These are phyloP conservation scores for Isoetes taiwanensis DNA, from an alignment of 75 land plant genomes.

Conservation along the genomic window DNA sequence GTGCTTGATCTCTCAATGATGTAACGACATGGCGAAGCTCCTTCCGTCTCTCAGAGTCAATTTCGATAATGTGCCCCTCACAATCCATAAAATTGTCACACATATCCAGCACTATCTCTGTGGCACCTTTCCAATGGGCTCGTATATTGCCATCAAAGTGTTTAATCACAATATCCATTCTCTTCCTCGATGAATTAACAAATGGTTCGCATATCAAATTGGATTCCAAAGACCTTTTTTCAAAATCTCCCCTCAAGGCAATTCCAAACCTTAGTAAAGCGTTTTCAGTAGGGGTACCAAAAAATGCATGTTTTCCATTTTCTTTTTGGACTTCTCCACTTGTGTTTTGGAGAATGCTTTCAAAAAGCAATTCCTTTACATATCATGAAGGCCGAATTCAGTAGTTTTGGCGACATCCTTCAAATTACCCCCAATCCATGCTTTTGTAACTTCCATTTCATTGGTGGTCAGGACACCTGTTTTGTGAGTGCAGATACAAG, in stretches of 20 bases:
- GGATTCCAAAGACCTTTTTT: no score
- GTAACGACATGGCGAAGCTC: slow-evolving; percentile 4
- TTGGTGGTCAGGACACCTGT: slow-evolving; percentile 93
- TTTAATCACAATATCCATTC: slow-evolving; percentile 63
- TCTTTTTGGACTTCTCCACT: slow-evolving; percentile 60
- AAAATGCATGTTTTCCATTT: slow-evolving; percentile 34
- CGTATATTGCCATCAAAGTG: slow-evolving; percentile 41
- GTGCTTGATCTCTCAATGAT: background rate
- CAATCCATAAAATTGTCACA: slow-evolving; percentile 56
- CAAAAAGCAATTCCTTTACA: slow-evolving; percentile 29
- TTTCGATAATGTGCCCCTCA: slow-evolving; percentile 13
- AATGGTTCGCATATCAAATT: slow-evolving; percentile 3
- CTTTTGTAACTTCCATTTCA: slow-evolving; percentile 72
- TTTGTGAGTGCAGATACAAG: slow-evolving; percentile 83
- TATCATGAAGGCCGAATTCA: no score
- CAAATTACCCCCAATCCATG: slow-evolving; percentile 45
- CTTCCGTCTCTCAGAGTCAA: slow-evolving; percentile 7
- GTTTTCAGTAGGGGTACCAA: slow-evolving; percentile 80
- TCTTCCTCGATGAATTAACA: slow-evolving; percentile 72
- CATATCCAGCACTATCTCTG: slow-evolving; percentile 67
- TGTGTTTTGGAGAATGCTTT: slow-evolving; percentile 64
- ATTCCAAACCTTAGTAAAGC: slow-evolving; percentile 73
- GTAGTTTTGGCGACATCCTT: no score
- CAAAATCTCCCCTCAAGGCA: slow-evolving; percentile 65
- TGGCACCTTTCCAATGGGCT: slow-evolving; percentile 77